A percentile compares a stretch with the other conserved stretches of the same genome.
Conservation (phyloP, 129 eudicot genomes). For the Mikania micrantha region DNA sequence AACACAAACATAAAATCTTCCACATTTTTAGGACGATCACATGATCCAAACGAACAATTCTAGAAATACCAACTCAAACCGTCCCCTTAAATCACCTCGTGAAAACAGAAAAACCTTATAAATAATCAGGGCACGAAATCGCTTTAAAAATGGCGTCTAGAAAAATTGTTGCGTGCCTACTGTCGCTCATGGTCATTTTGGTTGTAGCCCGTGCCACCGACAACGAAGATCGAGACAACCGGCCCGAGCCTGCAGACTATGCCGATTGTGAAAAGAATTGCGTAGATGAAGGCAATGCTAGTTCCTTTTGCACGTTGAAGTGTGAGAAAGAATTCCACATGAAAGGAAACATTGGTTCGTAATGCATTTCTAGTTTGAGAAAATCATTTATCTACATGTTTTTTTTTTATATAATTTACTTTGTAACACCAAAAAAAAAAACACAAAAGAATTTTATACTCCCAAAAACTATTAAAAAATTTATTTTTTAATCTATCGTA, state of each 20-base stretch:
- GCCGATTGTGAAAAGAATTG: conserved; percentile 16
- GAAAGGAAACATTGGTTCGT: conserved; percentile 14
- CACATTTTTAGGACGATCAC: conserved; percentile 24
- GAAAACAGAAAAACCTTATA: background rate
- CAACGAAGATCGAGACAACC: conserved; percentile 5
- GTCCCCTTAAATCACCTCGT: background rate
- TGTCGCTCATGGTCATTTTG: conserved; percentile 15
- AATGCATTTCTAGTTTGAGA: background rate
- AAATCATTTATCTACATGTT: too few species aligned
- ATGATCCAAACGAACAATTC: conserved; percentile 13
- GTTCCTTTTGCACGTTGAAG: conserved; percentile 25
- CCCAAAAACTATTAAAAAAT: too few species aligned
- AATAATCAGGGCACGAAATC: too few species aligned
- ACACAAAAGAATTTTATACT: too few species aligned
- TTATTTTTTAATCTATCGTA: background rate
- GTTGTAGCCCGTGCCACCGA: background rate
- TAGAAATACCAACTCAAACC: conserved; percentile 17
- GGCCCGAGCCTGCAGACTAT: background rate
- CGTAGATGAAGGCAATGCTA: conserved; percentile 19
- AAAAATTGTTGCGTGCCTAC: conserved; percentile 1
- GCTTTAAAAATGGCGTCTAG: conserved; percentile 2
- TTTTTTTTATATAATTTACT: too few species aligned
- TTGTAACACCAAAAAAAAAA: too few species aligned
- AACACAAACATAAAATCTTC: conserved; percentile 11
- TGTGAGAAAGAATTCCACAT: conserved; percentile 21